A percentile compares a stretch with the other conserved stretches of the same genome.
phyloP scores from a whole-genome alignment of 495 filamentous ascomycete genomes.

The Penicillium egyptiacum region DNA sequence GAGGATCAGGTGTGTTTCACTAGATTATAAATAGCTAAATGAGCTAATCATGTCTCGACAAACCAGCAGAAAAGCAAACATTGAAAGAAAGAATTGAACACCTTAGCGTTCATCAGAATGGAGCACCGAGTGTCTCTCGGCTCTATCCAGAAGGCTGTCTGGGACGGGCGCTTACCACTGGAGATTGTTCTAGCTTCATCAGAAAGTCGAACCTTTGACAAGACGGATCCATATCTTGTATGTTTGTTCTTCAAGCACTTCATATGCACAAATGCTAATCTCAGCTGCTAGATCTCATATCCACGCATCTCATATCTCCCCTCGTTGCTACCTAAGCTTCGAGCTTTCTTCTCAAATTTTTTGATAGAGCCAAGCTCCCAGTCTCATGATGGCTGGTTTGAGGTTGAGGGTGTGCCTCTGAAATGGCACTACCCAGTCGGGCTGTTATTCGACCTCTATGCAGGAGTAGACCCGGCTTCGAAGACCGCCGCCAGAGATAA shows the following conservation, averaged over 20 bases:
- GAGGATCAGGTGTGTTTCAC: background rate
- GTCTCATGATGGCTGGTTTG: conserved; percentile 68
- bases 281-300: conserved; percentile 42
- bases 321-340: conserved; percentile 75
- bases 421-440: conserved; percentile 89
- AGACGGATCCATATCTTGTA: conserved; percentile 57
- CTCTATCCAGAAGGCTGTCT: conserved; percentile 48
- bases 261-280: conserved; percentile 10
- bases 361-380: conserved; percentile 63
- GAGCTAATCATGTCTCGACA: background rate
- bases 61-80: background rate
- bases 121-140: conserved; percentile 27
- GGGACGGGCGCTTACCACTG: conserved; percentile 53
- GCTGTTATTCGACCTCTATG: conserved; percentile 85
- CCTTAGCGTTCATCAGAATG: conserved; percentile 12
- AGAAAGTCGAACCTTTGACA: conserved; percentile 54
- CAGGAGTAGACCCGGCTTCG: conserved; percentile 59
- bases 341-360: conserved; percentile 71
- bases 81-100: background rate
- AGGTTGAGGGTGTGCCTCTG: conserved; percentile 73
- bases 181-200: conserved; percentile 52
- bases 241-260: background rate
- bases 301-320: conserved; percentile 62
- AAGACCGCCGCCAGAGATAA: conserved; percentile 30
- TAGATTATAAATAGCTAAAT: background rate